Evolutionary conservation across 1,284 basidiomycete species (phyloP), one percentile per base, ranked within the genome.

Genomic region (Thecaphora thlaspeos): DNA sequence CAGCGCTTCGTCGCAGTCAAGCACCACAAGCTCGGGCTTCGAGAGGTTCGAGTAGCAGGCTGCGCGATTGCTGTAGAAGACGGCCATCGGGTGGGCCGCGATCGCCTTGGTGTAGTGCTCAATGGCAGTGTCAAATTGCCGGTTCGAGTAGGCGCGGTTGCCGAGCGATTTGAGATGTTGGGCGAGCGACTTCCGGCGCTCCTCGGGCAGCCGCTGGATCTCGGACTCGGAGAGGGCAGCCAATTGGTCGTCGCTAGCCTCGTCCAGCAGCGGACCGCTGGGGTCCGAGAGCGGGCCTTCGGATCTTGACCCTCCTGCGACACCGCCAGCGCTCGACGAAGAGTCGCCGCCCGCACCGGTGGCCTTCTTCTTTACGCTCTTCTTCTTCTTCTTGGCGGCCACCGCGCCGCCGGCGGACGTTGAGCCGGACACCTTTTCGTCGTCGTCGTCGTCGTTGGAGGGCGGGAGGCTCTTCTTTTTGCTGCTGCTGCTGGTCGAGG

Each of bases 41-140:
- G 84, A 82, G 82, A 93, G 86, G 82, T 96, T 93, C 79, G 93
- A 86, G 80, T 93, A 96, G 79, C 93, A 96, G 56, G 95, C 95
- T 41, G 94, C 94, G 54, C 95, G 88, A 81, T 99, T 99, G 78
- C 89, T 91, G 84, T 87, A 97, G 82, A 90, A 98, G 44, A 97
- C 91, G 28, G 94, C 88, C 76, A 95, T 90, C 24, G 89, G 86
- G 53, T 87, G 85, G 66, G 97, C 95, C 23, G 95, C 94, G 46
- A 77, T 73, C 18, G 74, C 75, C 76, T 88, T 88, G 24, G 91
- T 89, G 83, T 98, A 99, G 71, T 87, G 84, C 39, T 86, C 84
- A 45, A 88, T 87, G 10, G 95, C 95, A 44, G 83, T 82, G 24
- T 83, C 79, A 75, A 88, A 96, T 65, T 88, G 84, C 71, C 87